Evolutionary conservation across 345 rosid species (phyloP), one percentile per base, ranked within the genome.

Genomic region (Citrus maxima): DNA sequence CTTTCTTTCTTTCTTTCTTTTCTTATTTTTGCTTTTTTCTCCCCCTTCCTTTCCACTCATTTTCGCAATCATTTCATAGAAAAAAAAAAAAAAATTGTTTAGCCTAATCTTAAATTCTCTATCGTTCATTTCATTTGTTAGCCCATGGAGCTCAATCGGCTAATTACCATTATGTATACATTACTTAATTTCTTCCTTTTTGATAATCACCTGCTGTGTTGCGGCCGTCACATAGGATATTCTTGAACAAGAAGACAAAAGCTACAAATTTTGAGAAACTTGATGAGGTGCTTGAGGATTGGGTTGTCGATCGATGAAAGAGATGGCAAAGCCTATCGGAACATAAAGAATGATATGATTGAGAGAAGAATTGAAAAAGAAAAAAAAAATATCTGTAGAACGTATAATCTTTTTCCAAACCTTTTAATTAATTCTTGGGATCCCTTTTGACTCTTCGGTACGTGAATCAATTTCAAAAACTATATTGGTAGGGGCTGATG

Each of bases 231-330:
- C 21, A 51, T 14, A 4, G 56, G 21, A 51, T 51, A 51, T 51
- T 18, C 7, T 54, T 4, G 58, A 54, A 18, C 58, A 54, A 54
- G n/a, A 54, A 54, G 58, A 51, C 56, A 51, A 51, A 51, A 16
- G 22, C 21, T 51, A 18, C 56, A 18, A 16, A 51, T 16, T 1
- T 9, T 51, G 21, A 51, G 56, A 16, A 54, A 54, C 58, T 18
- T 54, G 58, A 54, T 12, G 65, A 34, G 51, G 10, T 35, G n/a
- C n/a, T 16, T 32, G 64, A 76, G 55, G 79, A 77, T 67, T n/a
- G 37, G 56, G 74, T 38, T 42, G 64, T 63, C 55, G 24, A 61
- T 75, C 25, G 40, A 40, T 25, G 32, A 35, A 55, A 34, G 62
- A 19, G 21, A 4, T 10, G 13, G 2, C 6, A 7, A 70, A 30